phyloP scores from a whole-genome alignment of 129 eudicot species.

The Helianthus tuberosus region DNA sequence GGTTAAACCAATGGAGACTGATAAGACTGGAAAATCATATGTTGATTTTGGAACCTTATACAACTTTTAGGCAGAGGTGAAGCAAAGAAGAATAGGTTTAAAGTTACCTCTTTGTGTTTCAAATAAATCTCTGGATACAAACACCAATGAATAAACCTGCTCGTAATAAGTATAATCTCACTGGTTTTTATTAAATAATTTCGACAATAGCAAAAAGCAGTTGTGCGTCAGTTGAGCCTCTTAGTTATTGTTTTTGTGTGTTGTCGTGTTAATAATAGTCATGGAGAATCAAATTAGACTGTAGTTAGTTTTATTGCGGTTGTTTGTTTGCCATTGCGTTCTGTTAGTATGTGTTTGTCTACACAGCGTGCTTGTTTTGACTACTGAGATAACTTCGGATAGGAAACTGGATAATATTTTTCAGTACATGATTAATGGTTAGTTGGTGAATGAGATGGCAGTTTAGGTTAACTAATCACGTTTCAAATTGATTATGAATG shows the following conservation, averaged over 20 bases:
- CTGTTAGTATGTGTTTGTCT: too few relatives aligned
- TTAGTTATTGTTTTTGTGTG: not conserved
- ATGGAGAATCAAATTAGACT: not conserved
- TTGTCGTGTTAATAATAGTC: not conserved
- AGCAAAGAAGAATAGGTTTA: not conserved
- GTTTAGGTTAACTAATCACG: not conserved
- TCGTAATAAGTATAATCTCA: not conserved
- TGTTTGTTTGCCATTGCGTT: too few relatives aligned
- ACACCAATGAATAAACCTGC: constrained; percentile 15
- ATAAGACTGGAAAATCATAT: not conserved
- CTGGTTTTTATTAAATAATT: not conserved
- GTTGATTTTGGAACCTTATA: not conserved
- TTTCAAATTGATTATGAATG: not conserved
- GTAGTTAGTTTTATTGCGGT: not conserved
- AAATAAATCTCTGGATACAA: not conserved
- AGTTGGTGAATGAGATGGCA: not conserved
- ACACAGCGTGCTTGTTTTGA: not conserved
- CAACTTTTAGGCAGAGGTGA: not conserved
- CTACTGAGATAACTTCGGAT: constrained; percentile 8
- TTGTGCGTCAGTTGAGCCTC: not conserved
- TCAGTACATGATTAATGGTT: not conserved
- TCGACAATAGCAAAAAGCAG: not conserved
- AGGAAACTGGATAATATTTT: constrained; percentile 7
- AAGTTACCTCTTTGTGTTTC: constrained; percentile 4
- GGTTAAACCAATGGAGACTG: not conserved